Evolutionary conservation across 2,329 filamentous ascomycete genomes (phyloP), one percentile per base, ranked within the genome.

Genomic region (Paecilomyces sp.): DNA sequence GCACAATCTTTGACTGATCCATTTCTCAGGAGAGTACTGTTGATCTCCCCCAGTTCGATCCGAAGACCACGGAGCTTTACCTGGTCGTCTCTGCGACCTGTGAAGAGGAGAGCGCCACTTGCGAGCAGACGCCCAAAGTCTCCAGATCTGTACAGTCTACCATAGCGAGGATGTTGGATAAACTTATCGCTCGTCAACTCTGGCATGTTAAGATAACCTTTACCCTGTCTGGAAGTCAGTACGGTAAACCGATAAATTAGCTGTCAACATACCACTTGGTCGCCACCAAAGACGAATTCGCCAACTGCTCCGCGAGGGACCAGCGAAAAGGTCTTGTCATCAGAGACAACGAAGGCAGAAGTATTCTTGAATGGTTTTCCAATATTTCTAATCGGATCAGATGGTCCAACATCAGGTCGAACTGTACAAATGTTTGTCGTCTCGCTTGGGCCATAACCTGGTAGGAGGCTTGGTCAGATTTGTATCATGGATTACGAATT

Each of bases 401-500:
- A 74, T 0, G 66, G 64, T 0, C 77, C 73, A 70, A 93, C 86
- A 47, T 82, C 79, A 7, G 80, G 73, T 61, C 87, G 87, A 8
- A 93, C 83, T 0, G 89, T 91, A 74, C 90, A 95, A 22, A 96
- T 92, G 64, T 96, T 95, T 1, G 91, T 95, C 0, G 89, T 91
- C 72, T 95, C 92, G 0, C 89, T 91, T 0, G 91, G 90, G 0
- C 91, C 91, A 63, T 96, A 96, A 0, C 87, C 77, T 79, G 31
- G 15, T n/a, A 65, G 30, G 65, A 60, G 22, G 50, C 1, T 34
- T 55, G 30, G 33, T 18, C 30, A 18, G 8, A 8, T 3, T 34
- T 24, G 55, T 8, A 13, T 53, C 18, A 13, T 25, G 28, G 22
- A 12, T 3, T 8, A 57, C 11, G 1, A 18, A 25, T 22, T 33